Evolutionary conservation across 2,329 filamentous ascomycete genomes (phyloP).

Genomic region (Phyllosticta capitalensis): DNA sequence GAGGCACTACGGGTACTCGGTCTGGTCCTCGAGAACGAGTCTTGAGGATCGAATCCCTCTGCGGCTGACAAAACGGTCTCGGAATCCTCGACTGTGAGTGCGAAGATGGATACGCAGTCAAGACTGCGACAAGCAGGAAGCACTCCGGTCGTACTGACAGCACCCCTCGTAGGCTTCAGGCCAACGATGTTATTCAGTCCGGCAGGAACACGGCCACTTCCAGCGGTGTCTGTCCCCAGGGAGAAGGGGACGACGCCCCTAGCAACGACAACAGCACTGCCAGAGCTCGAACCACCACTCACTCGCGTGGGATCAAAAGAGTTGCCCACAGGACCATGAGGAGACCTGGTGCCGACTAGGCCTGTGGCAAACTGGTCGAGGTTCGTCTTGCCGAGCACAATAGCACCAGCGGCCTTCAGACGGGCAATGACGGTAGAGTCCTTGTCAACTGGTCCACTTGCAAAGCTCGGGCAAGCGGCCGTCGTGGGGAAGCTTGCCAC

Average conservation of each 20-base stretch:
- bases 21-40: not conserved
- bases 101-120: constrained; percentile 45
- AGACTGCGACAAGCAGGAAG: constrained; percentile 44
- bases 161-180: constrained; percentile 37
- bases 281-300: constrained; percentile 44
- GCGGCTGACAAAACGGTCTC: not conserved
- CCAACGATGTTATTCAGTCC: constrained; percentile 42
- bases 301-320: constrained; percentile 36
- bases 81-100: constrained; percentile 36
- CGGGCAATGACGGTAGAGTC: constrained; percentile 40
- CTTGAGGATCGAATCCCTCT: not conserved
- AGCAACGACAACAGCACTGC: constrained; percentile 41
- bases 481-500: constrained; percentile 39
- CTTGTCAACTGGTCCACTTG: constrained; percentile 30
- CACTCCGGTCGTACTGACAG: constrained; percentile 36
- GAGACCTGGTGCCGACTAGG: constrained; percentile 44
- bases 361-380: constrained; percentile 52
- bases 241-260: constrained; percentile 41
- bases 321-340: constrained; percentile 44
- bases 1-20: not conserved
- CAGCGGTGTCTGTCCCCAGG: constrained; percentile 44
- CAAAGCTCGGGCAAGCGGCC: constrained; percentile 35
- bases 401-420: constrained; percentile 39
- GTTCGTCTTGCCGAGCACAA: constrained; percentile 48
- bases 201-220: constrained; percentile 35